Conservation (phyloP, 352 stramenopile species). For the Pythium utonaiense region DNA sequence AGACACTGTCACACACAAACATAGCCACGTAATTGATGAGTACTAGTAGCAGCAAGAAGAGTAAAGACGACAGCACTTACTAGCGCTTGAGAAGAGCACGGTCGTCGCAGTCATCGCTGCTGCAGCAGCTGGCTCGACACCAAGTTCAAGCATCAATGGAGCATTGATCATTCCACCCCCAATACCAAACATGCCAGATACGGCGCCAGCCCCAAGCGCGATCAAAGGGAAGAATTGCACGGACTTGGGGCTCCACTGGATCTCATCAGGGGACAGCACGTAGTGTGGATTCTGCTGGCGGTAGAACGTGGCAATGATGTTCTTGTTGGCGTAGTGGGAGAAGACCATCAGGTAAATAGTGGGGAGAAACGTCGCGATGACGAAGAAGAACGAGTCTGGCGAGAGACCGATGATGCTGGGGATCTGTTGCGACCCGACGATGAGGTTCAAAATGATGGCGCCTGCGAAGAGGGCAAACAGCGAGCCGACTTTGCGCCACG, state of each 20-base stretch:
- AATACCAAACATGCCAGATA: constrained; percentile 94
- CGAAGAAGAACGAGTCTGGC: constrained; percentile 76
- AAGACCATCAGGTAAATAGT: constrained; percentile 72
- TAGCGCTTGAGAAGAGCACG: constrained; percentile 65
- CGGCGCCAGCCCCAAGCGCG: constrained; percentile 87
- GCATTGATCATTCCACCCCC: constrained; percentile 95
- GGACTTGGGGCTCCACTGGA: constrained; percentile 55
- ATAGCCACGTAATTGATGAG: no score
- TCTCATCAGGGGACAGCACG: constrained; percentile 44
- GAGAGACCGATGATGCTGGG: constrained; percentile 86
- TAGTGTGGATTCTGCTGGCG: constrained; percentile 52
- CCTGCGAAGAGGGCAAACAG: constrained; percentile 86
- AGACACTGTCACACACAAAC: constrained; percentile 38
- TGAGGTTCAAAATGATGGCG: constrained; percentile 90
- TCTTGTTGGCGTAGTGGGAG: constrained; percentile 63
- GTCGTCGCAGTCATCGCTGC: constrained; percentile 88
- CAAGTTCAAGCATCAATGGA: constrained; percentile 93
- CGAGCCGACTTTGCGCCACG: constrained; percentile 74
- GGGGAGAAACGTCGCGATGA: constrained; percentile 56
- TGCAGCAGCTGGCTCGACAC: constrained; percentile 75
- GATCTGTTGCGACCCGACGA: constrained; percentile 89
- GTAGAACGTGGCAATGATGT: constrained; percentile 40
- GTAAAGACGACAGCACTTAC: constrained; percentile 29
- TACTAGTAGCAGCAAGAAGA: not conserved
- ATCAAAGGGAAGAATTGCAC: constrained; percentile 87